Percentiles rank a stretch among this genome's conserved stretches.
phyloP scores from a whole-genome alignment of 75 land plant genomes.

The Sequoiadendron giganteum region DNA sequence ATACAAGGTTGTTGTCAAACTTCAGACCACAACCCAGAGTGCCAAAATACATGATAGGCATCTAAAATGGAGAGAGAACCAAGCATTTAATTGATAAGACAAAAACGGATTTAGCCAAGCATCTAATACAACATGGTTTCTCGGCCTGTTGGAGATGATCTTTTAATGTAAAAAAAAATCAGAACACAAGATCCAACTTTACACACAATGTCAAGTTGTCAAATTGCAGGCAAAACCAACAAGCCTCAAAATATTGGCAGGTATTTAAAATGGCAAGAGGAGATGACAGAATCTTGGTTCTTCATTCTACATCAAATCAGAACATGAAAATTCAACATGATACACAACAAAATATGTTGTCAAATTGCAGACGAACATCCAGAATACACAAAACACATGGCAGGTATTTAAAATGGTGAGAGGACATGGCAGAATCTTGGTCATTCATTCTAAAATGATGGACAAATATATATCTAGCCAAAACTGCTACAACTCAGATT shows the following conservation, averaged over 20 bases:
- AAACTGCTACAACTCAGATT: background rate
- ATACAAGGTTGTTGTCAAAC: no score
- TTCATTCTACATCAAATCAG: no score
- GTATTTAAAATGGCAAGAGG: no score
- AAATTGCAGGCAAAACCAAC: background rate
- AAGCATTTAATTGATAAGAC: no score
- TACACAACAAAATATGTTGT: no score
- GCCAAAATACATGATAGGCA: no score
- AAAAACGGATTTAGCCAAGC: no score
- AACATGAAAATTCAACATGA: no score
- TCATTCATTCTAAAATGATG: background rate
- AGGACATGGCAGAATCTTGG: background rate
- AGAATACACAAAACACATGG: background rate
- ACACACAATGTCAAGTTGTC: background rate
- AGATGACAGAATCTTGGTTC: no score
- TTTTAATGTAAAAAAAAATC: background rate
- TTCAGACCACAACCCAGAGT: no score
- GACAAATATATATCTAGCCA: background rate
- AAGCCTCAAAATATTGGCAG: background rate
- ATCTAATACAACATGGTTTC: no score
- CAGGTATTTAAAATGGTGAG: background rate
- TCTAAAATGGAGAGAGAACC: no score
- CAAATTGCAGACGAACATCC: background rate
- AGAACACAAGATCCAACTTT: background rate
- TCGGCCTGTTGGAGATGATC: background rate